Conservation (phyloP, 495 filamentous ascomycete species). For the Lineolata rhizophorae region DNA sequence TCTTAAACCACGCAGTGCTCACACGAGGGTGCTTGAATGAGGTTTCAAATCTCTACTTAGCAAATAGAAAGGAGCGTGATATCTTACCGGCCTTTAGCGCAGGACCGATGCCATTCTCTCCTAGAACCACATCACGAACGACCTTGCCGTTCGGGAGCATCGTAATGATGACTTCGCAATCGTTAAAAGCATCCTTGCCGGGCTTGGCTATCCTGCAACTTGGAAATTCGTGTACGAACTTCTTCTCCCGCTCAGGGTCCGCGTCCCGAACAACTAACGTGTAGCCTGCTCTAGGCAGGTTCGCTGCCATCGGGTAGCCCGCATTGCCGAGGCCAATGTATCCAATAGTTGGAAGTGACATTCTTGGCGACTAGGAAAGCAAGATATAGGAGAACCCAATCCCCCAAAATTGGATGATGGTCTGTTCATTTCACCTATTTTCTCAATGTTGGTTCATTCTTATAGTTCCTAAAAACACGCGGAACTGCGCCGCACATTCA, state of each 20-base stretch:
- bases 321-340: slow-evolving; percentile 16
- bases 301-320: slow-evolving; percentile 12
- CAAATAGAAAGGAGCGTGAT: no score
- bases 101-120: slow-evolving; percentile 10
- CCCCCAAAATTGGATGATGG: no score
- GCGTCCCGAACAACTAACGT: slow-evolving; percentile 12
- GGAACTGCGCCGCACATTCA: no score
- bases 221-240: slow-evolving; percentile 10
- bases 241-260: slow-evolving; percentile 7
- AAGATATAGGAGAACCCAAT: no score
- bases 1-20: no score
- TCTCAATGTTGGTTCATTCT: no score
- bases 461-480: no score
- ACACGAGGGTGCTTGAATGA: no score
- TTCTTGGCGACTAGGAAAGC: no score
- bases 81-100: slow-evolving; percentile 9
- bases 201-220: slow-evolving; percentile 3
- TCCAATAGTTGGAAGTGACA: no score
- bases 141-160: slow-evolving; percentile 15
- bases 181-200: slow-evolving; percentile 7
- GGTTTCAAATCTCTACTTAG: no score
- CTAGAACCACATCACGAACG: slow-evolving; percentile 12
- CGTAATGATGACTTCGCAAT: slow-evolving; percentile 13
- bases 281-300: slow-evolving; percentile 13
- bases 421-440: no score